These are phyloP conservation scores for Brettanomyces nanus DNA, from an alignment of 805 yeast genomes.

Conservation along the genomic window DNA sequence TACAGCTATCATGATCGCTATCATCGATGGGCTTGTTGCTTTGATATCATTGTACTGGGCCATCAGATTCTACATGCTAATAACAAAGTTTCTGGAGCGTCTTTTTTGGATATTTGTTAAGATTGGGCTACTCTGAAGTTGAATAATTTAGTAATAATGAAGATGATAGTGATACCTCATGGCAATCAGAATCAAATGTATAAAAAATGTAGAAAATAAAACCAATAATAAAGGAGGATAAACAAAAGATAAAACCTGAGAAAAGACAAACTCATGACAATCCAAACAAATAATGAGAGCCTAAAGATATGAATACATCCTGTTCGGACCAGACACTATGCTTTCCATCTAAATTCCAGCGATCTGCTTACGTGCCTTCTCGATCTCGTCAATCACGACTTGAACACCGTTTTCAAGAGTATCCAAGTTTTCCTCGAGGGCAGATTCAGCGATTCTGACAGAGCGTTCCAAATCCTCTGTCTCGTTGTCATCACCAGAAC, in stretches of 20 bases:
- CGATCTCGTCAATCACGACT: conserved; percentile 13
- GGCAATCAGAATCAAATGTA: too few relatives aligned
- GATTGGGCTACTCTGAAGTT: neutral
- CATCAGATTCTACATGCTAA: neutral
- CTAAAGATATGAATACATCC: conserved; percentile 3
- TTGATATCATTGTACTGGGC: conserved; percentile 1
- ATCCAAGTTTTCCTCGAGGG: conserved; percentile 13
- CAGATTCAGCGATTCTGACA: conserved; percentile 14
- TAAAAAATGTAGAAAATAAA: conserved; percentile 1
- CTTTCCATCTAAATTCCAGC: neutral
- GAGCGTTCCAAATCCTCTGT: conserved; percentile 16
- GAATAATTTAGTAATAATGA: too few relatives aligned
- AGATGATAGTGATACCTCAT: too few relatives aligned
- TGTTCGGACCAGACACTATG: conserved; percentile 10
- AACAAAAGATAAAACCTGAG: neutral
- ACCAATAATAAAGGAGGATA: neutral
- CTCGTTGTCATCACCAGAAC: conserved; percentile 7
- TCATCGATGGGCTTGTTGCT: conserved; percentile 1
- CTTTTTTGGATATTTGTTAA: conserved; percentile 2
- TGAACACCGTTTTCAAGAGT: conserved; percentile 16
- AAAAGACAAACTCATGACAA: neutral
- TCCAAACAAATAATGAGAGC: neutral
- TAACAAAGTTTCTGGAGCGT: neutral
- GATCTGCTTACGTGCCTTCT: conserved; percentile 3
- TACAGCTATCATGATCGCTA: neutral